Conservation (phyloP, 2,329 filamentous ascomycete genomes). For the Ophiostoma pallidulum region DNA sequence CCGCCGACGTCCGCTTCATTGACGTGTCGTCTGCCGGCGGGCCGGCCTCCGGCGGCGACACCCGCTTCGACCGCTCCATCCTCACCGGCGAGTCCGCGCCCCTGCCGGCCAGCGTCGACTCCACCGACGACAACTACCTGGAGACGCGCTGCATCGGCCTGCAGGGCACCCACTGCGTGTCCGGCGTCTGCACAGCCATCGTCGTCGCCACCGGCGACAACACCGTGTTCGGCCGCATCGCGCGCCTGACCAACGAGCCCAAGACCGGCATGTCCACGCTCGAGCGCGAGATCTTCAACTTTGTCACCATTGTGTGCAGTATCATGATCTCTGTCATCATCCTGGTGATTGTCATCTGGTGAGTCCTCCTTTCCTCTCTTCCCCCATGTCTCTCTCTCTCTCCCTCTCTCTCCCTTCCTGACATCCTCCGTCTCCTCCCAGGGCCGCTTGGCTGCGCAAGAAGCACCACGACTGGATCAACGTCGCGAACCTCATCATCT, state of each 20-base stretch:
- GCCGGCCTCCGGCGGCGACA: conserved; percentile 39
- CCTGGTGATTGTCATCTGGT: conserved; percentile 58
- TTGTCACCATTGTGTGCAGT: conserved; percentile 59
- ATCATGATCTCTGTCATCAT: conserved; percentile 59
- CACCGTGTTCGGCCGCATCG: conserved; percentile 69
- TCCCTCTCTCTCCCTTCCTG: conserved; percentile 34
- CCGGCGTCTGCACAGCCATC: conserved; percentile 55
- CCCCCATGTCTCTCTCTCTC: conserved; percentile 20
- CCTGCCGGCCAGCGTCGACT: conserved; percentile 53
- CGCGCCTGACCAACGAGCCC: conserved; percentile 60
- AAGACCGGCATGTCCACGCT: conserved; percentile 59
- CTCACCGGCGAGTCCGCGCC: conserved; percentile 62
- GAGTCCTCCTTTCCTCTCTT: conserved; percentile 17
- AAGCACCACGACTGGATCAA: conserved; percentile 61
- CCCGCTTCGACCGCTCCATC: conserved; percentile 63
- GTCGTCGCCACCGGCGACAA: conserved; percentile 63
- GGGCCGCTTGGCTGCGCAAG: conserved; percentile 60
- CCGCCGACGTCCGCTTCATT: conserved; percentile 63
- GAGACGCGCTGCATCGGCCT: conserved; percentile 69
- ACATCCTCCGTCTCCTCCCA: conserved; percentile 22
- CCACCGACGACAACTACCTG: conserved; percentile 62
- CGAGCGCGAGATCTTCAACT: conserved; percentile 63
- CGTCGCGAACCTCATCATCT: conserved; percentile 62
- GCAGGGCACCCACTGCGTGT: conserved; percentile 70
- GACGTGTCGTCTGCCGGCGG: conserved; percentile 40